Base-by-base conservation (phyloP, 495 filamentous ascomycete genomes). In the Lasiosphaeriaceae sp. region DNA sequence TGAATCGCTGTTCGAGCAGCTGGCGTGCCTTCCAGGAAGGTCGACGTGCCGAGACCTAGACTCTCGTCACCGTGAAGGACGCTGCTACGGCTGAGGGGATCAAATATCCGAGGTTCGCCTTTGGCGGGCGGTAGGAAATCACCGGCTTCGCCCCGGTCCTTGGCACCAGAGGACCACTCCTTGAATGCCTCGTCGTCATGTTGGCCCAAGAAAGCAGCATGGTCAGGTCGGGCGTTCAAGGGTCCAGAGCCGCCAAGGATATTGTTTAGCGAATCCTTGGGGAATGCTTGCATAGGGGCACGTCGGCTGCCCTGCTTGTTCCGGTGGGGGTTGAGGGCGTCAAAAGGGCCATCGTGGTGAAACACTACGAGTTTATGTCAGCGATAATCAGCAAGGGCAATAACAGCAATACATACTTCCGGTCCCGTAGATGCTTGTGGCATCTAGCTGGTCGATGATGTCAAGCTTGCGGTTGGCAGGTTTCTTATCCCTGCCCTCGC, bases 301-400 rank as follows among this genome's bases (percentile, higher is more conserved):
- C 88, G 85, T 54, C 86, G 83, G 58, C 86, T 82, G 50, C 88
- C 89, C 64, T 89, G 90, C 48, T 90, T 85, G 69, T 99, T 99
- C 57, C 95, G 89, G 70, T 94, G 88, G 6, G 95, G 93, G 63
- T 97, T 97, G 72, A 92, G 94, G 16, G 95, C 95, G 74, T 99
- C 95, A 64, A 96, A 99, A 9, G 95, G 95, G 22, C 95, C 95
- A 68, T 99, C 95, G 68, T 99, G 95, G 58, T 99, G 95, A 73
- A 99, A 96, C 68, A 97, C 93, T 96, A 57, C 17, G 20, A 59
- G 7, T 22, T 16, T 0, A 17, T 11, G 52, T 65, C 45, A 67
- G 65, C 50, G 24, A 48, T 5, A 58, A 46, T 50, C 24, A 44
- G 1, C 22, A 52, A 43, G 6, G 8, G n/a, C 6, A 20, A 8